Conservation (phyloP, 352 stramenopile genomes). For the Plasmopara halstedii region DNA sequence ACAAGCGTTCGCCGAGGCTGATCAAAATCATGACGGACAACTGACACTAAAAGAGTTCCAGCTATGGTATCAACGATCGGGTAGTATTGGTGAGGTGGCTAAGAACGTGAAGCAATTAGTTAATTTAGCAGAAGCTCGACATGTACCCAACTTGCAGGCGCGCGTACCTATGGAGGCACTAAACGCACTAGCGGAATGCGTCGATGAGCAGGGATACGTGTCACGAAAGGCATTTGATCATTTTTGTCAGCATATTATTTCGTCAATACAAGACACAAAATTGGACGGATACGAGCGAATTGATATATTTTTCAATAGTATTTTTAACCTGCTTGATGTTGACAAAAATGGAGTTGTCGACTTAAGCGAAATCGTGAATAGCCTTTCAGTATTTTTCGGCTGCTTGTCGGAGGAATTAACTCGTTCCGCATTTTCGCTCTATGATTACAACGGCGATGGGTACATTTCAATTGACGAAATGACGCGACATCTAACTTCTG, state of each 20-base stretch:
- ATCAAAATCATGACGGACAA: slow-evolving; percentile 62
- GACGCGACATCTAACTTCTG: slow-evolving; percentile 73
- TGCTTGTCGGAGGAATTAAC: slow-evolving; percentile 73
- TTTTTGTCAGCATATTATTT: slow-evolving; percentile 72
- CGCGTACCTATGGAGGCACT: slow-evolving; percentile 76
- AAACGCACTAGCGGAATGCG: slow-evolving; percentile 57
- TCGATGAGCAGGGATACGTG: slow-evolving; percentile 65
- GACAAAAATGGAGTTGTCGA: slow-evolving; percentile 83
- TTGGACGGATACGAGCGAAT: slow-evolving; percentile 56
- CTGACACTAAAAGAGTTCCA: slow-evolving; percentile 84
- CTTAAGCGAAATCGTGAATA: slow-evolving; percentile 81
- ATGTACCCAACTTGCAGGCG: slow-evolving; percentile 69
- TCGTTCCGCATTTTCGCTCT: slow-evolving; percentile 66
- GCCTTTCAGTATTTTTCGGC: slow-evolving; percentile 79
- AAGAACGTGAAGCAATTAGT: slow-evolving; percentile 79
- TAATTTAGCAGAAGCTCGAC: slow-evolving; percentile 53
- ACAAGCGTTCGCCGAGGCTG: slow-evolving; percentile 65
- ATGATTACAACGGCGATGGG: slow-evolving; percentile 81
- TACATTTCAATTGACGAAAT: slow-evolving; percentile 83
- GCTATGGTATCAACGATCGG: slow-evolving; percentile 73
- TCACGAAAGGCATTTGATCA: slow-evolving; percentile 65
- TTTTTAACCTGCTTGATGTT: slow-evolving; percentile 80
- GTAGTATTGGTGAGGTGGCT: slow-evolving; percentile 61
- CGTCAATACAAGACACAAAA: slow-evolving; percentile 40
- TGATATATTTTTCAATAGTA: slow-evolving; percentile 58